phyloP scores from a whole-genome alignment of 768 basidiomycete species.

The Psilocybe subaeruginosa region DNA sequence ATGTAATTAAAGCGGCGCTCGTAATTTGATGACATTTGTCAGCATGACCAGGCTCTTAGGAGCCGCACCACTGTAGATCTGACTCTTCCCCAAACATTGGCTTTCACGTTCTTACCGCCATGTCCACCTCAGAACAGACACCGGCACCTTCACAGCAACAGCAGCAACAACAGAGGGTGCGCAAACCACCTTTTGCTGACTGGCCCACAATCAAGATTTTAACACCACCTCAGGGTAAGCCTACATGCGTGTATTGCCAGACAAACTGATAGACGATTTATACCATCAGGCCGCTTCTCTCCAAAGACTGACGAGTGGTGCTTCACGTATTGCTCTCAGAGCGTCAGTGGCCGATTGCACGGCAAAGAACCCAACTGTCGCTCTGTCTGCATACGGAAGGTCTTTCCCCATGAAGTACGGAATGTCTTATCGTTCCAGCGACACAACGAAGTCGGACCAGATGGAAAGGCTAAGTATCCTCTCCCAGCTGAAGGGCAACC shows the following conservation, averaged over 20 bases:
- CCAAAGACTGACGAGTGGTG: slow-evolving; percentile 68
- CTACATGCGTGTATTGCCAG: background rate
- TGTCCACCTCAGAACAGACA: slow-evolving; percentile 34
- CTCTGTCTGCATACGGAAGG: slow-evolving; percentile 64
- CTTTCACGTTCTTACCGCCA: slow-evolving; percentile 21
- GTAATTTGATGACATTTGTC: slow-evolving; percentile 13
- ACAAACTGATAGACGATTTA: slow-evolving; percentile 8
- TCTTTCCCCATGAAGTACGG: slow-evolving; percentile 68
- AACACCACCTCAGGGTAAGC: slow-evolving; percentile 51
- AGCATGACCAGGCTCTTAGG: slow-evolving; percentile 9
- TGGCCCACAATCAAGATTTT: slow-evolving; percentile 60
- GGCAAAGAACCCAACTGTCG: slow-evolving; percentile 55
- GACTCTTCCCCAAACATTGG: slow-evolving; percentile 13
- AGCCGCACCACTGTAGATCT: slow-evolving; percentile 15
- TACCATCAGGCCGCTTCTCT: slow-evolving; percentile 53
- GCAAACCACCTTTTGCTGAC: slow-evolving; percentile 44
- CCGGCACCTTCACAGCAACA: slow-evolving; percentile 26
- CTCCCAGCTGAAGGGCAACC: slow-evolving; percentile 71
- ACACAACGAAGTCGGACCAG: slow-evolving; percentile 40
- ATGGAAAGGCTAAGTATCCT: slow-evolving; percentile 58
- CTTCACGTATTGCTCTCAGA: slow-evolving; percentile 64
- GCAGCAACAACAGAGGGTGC: slow-evolving; percentile 33
- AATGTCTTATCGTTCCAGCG: slow-evolving; percentile 50
- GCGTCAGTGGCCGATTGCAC: slow-evolving; percentile 53
- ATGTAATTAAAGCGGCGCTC: slow-evolving; percentile 24